Conservation (phyloP, 768 basidiomycete species). For the Mycena rosella region DNA sequence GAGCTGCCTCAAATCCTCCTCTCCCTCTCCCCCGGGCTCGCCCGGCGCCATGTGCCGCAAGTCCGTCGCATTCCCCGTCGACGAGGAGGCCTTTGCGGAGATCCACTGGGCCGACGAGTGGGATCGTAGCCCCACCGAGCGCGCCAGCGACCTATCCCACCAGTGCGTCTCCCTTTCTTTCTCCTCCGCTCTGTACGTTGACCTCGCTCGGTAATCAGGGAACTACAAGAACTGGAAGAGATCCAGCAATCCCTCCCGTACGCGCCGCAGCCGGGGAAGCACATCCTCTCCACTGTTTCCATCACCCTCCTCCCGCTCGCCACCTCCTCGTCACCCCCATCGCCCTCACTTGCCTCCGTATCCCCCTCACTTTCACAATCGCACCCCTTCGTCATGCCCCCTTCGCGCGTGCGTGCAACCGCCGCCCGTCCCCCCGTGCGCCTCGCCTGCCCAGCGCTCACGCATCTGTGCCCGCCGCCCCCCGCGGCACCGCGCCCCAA, state of each 20-base stretch:
- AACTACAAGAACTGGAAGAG: conserved; percentile 78
- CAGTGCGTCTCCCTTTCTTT: conserved; percentile 65
- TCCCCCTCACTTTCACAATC: neutral
- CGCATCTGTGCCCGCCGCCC: conserved; percentile 32
- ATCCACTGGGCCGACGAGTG: conserved; percentile 80
- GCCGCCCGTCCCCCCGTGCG: conserved; percentile 14
- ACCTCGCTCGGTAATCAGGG: no score
- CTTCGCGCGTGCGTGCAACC: conserved; percentile 21
- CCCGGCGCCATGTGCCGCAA: conserved; percentile 52
- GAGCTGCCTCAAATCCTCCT: conserved; percentile 53
- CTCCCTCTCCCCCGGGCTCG: conserved; percentile 34
- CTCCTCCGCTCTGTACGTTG: no score
- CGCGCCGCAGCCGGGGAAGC: conserved; percentile 62
- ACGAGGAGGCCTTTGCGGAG: conserved; percentile 68
- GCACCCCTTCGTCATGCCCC: conserved; percentile 35
- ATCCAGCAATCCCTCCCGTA: conserved; percentile 74
- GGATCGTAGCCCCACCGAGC: conserved; percentile 81
- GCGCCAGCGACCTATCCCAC: conserved; percentile 72
- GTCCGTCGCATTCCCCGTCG: conserved; percentile 72
- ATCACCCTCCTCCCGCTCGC: conserved; percentile 71
- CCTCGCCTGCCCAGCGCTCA: conserved; percentile 28
- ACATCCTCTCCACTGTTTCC: conserved; percentile 67
- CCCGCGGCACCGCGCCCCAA: conserved; percentile 6
- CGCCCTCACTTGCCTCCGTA: neutral
- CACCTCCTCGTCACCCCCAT: no score